Conservation (phyloP, 2,329 filamentous ascomycete species). For the Emergomyces orientalis region DNA sequence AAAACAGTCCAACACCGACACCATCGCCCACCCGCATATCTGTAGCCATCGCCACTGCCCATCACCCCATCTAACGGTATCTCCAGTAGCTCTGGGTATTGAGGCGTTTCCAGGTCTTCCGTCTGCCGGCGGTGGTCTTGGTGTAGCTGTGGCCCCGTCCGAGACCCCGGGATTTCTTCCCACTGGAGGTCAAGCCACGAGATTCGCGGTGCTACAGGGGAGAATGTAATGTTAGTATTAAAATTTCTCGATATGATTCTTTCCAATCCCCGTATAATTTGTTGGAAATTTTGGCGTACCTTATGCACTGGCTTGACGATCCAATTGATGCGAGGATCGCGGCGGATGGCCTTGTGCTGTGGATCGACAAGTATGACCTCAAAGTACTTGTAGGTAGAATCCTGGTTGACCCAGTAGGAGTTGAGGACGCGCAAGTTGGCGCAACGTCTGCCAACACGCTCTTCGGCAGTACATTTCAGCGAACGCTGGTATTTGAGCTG, state of each 20-base stretch:
- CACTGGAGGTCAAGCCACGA: conserved; percentile 92
- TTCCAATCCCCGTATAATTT: not conserved
- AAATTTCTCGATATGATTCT: not conserved
- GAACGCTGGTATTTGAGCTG: conserved; percentile 99
- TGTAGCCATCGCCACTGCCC: not conserved
- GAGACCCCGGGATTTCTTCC: conserved; percentile 99
- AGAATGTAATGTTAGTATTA: conserved; percentile 18
- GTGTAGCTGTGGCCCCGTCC: conserved; percentile 99
- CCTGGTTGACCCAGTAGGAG: conserved; percentile 99
- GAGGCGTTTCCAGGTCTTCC: conserved; percentile 99
- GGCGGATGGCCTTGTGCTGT: conserved; percentile 99
- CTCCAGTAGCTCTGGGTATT: conserved; percentile 99
- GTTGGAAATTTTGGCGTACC: conserved; percentile 28
- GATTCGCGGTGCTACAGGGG: conserved; percentile 73
- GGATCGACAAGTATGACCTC: conserved; percentile 99
- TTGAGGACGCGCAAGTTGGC: conserved; percentile 99
- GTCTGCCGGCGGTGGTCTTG: conserved; percentile 93
- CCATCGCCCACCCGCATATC: not conserved
- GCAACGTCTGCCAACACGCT: conserved; percentile 98
- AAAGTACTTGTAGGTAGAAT: conserved; percentile 99
- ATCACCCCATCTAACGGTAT: conserved; percentile 59
- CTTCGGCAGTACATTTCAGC: conserved; percentile 93
- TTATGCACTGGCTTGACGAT: conserved; percentile 99
- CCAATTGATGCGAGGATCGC: conserved; percentile 99
- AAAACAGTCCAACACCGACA: conserved; percentile 2